These are phyloP conservation scores for Phanerochaete carnosa DNA, from an alignment of 768 basidiomycete genomes.

Conservation along the genomic window DNA sequence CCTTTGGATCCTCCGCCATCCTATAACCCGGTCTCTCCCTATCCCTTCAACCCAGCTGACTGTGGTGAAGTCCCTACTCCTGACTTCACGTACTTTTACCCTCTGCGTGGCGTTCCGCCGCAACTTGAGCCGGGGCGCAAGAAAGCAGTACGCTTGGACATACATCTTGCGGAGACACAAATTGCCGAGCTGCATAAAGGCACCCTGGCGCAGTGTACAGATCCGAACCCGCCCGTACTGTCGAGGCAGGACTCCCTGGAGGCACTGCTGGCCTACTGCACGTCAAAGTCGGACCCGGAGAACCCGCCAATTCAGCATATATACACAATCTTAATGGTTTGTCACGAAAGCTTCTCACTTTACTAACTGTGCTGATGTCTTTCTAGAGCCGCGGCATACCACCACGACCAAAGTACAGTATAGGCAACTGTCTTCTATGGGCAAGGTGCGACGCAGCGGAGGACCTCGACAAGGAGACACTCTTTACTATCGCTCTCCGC, in stretches of 20 bases:
- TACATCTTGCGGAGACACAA: constrained; percentile 11
- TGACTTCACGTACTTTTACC: not conserved
- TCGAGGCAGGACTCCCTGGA: constrained; percentile 11
- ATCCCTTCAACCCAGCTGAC: constrained; percentile 1
- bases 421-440: constrained; percentile 10
- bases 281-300: constrained; percentile 5
- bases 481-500: constrained; percentile 4
- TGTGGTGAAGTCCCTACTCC: not conserved
- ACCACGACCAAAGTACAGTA: not conserved
- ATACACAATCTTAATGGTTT: constrained; percentile 7
- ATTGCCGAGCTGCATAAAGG: constrained; percentile 4
- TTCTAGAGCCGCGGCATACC: constrained; percentile 7
- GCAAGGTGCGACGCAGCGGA: constrained; percentile 6
- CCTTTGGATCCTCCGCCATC: constrained; percentile 11
- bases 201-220: not conserved
- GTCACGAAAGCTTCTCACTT: not conserved
- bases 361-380: not conserved
- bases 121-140: not conserved
- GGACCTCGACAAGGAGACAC: constrained; percentile 2
- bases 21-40: not conserved
- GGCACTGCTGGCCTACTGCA: constrained; percentile 10
- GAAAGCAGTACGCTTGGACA: constrained; percentile 4
- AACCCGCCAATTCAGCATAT: constrained; percentile 2
- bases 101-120: not conserved
- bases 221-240: not conserved